Percentiles rank a stretch among this genome's conserved stretches.
Conservation (phyloP, 768 basidiomycete genomes). For the Xanthoconium stramineum region DNA sequence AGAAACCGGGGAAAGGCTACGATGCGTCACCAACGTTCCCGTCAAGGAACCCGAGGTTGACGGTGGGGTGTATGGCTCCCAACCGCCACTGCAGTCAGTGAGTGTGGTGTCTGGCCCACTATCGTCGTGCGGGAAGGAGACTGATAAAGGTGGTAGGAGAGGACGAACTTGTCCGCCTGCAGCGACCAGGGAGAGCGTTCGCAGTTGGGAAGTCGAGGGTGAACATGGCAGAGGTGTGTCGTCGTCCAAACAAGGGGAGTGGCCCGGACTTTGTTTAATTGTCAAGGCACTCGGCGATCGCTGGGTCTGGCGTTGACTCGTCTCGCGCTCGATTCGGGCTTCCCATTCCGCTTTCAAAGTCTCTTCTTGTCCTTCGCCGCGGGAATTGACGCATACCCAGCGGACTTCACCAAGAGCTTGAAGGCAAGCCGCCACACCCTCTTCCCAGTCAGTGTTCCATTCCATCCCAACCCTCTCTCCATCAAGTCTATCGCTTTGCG, state of each 20-base stretch:
- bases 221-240: conserved; percentile 17
- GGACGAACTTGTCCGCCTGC: conserved; percentile 42
- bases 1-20: conserved; percentile 31
- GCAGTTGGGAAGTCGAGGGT: conserved; percentile 11
- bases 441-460: conserved; percentile 32
- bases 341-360: conserved; percentile 52
- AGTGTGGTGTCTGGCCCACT: conserved; percentile 53
- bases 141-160: conserved; percentile 43
- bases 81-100: conserved; percentile 47
- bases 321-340: conserved; percentile 32
- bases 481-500: conserved; percentile 45
- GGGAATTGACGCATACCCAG: conserved; percentile 63
- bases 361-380: conserved; percentile 68
- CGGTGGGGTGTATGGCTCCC: conserved; percentile 64
- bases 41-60: conserved; percentile 52
- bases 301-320: conserved; percentile 27
- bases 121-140: conserved; percentile 41
- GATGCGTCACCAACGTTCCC: conserved; percentile 42
- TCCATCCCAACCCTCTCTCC: conserved; percentile 15
- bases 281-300: conserved; percentile 22
- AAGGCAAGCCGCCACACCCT: conserved; percentile 51
- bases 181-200: conserved; percentile 29
- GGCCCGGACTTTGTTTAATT: conserved; percentile 27
- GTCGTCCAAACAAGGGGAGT: conserved; percentile 25
- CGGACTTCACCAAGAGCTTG: conserved; percentile 76